Evolutionary conservation across 805 yeast species (phyloP).

Genomic region (Lipomyces sp.): DNA sequence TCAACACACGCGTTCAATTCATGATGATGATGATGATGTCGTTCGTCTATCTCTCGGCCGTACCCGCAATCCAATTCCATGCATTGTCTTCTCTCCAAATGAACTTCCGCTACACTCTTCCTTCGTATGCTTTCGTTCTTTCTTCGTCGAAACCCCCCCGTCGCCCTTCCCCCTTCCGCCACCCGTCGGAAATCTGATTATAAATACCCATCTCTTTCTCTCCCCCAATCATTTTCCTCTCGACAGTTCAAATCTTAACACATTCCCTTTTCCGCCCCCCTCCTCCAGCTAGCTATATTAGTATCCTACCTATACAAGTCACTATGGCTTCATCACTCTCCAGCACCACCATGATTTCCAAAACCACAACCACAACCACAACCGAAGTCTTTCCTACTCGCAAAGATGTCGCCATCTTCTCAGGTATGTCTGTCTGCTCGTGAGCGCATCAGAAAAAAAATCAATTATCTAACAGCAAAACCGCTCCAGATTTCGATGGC

Average conservation of each 20-base stretch:
- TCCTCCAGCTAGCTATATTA: not conserved
- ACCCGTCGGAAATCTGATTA: not conserved
- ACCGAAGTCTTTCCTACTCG: constrained; percentile 22
- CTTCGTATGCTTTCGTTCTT: not conserved
- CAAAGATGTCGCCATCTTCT: constrained; percentile 37
- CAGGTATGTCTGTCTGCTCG: constrained; percentile 13
- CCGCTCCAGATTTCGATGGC: constrained; percentile 51
- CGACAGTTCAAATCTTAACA: not conserved
- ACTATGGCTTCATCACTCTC: not conserved
- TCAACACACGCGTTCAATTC: too few relatives aligned
- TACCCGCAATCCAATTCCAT: not conserved
- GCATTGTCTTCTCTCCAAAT: too few relatives aligned
- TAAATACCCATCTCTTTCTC: constrained; percentile 1
- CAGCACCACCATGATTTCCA: not conserved
- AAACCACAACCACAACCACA: not conserved
- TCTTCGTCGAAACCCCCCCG: not conserved
- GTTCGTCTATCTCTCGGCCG: not conserved
- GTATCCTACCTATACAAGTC: not conserved
- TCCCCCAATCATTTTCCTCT: not conserved
- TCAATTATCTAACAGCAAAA: constrained; percentile 22
- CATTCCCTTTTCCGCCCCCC: not conserved
- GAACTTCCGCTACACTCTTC: too few relatives aligned
- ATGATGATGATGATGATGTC: too few relatives aligned
- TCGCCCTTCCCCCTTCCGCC: constrained; percentile 1
- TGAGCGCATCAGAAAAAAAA: too few relatives aligned